Conservation (phyloP, 2,329 filamentous ascomycete species). For the Colletotrichum tamarilloi region DNA sequence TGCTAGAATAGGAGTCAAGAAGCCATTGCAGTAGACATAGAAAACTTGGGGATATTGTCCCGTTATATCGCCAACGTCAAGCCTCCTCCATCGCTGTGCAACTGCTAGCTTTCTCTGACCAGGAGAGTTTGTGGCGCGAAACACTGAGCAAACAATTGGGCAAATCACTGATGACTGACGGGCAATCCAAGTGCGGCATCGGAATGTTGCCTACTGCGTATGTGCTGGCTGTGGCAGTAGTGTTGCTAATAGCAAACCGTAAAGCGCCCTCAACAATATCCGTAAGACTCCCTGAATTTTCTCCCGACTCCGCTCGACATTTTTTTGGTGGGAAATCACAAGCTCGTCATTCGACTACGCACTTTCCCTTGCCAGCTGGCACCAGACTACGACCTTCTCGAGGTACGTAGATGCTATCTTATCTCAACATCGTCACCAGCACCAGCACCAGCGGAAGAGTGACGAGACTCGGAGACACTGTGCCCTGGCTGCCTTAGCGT, state of each 20-base stretch:
- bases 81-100: not conserved
- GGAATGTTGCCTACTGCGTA: not conserved
- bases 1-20: not conserved
- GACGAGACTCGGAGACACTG: no score
- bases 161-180: not conserved
- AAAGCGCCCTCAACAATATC: slow-evolving; percentile 25
- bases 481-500: slow-evolving; percentile 4
- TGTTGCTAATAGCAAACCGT: not conserved
- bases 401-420: slow-evolving; percentile 1
- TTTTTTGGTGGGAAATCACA: slow-evolving; percentile 29
- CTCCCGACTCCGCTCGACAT: slow-evolving; percentile 14
- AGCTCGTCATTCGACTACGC: not conserved
- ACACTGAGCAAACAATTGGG: not conserved
- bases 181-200: slow-evolving; percentile 1
- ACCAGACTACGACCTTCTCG: not conserved
- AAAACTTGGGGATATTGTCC: not conserved
- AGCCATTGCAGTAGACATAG: not conserved
- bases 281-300: slow-evolving; percentile 13
- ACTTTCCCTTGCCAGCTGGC: slow-evolving; percentile 7
- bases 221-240: not conserved
- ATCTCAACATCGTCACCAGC: not conserved
- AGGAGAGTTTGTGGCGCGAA: not conserved
- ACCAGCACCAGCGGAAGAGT: not conserved
- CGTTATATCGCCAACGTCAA: not conserved
- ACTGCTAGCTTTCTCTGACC: not conserved